Evolutionary conservation across 257 asterid genomes (phyloP), one percentile per base, ranked within the genome.

Genomic region (Echites panduratus): DNA sequence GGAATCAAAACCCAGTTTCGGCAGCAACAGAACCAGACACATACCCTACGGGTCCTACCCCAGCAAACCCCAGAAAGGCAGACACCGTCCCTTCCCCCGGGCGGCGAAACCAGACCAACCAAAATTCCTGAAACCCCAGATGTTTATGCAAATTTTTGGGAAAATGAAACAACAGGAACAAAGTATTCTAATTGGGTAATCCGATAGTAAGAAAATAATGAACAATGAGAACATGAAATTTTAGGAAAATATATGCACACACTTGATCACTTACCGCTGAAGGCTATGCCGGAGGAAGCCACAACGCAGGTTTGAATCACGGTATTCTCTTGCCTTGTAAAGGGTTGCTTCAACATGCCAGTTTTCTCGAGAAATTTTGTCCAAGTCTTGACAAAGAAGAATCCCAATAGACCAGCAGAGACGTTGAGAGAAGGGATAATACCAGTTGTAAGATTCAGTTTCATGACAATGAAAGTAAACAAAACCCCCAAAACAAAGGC

Each of bases 291-390:
- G 78, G 98, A 89, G 78, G 87, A 5, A 24, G 98, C 98, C n/a
- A 93, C 98, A 22, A 93, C 98, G 56, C 96, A 90, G 0, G 98
- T 93, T 84, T 93, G 98, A 77, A 93, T 90, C 12, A 93, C 98
- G 1, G 97, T 93, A 63, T 93, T 93, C 78, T 93, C 98, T 74
- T 93, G 98, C 70, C 98, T 58, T 0, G 98, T 93, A 66, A 93
- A 91, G 0, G 97, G 97, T 82, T 93, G 98, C 69, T 82, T 82
- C 67, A 93, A 69, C 19, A 87, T 19, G 41, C 96, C 97, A 3
- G 96, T 85, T 67, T 91, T 88, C 0, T 88, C 90, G 2, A 93
- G 90, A 77, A 88, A 80, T 54, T 77, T 81, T 0, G 97, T 90
- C 96, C 97, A 93, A 5, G 86, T 83, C 81, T 88, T 93, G 59